phyloP scores from a whole-genome alignment of 192 early-diverging fungal species.

The Polychytrium aggregatum region DNA sequence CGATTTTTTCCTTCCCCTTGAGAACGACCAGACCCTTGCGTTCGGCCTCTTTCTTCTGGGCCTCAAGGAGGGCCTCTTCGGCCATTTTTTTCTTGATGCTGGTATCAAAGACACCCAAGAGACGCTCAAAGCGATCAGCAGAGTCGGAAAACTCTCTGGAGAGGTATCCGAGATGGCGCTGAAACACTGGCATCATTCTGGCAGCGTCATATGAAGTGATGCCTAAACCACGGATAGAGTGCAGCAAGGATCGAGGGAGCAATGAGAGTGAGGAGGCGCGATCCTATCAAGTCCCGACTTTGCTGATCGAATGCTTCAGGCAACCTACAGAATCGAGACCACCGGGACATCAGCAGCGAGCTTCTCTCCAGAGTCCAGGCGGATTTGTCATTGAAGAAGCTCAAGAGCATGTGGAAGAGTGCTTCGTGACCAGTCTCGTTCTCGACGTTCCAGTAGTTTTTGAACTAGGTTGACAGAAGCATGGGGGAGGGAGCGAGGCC shows the following conservation, averaged over 20 bases:
- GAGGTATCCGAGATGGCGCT: constrained; percentile 22
- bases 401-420: constrained; percentile 13
- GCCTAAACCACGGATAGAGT: constrained; percentile 10
- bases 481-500: too few relatives aligned
- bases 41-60: constrained; percentile 9
- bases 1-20: not conserved
- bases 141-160: constrained; percentile 28
- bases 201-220: constrained; percentile 22
- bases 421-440: constrained; percentile 8
- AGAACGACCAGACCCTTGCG: not conserved
- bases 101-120: constrained; percentile 4
- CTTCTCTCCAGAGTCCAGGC: constrained; percentile 22
- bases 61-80: not conserved
- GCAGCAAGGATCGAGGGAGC: not conserved
- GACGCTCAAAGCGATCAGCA: constrained; percentile 26
- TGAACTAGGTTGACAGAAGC: too few relatives aligned
- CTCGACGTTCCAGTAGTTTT: constrained; percentile 27
- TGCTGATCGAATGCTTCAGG: too few relatives aligned
- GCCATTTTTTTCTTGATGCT: constrained; percentile 4
- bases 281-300: too few relatives aligned
- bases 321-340: constrained; percentile 37
- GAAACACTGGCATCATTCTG: constrained; percentile 20
- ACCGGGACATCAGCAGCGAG: constrained; percentile 31
- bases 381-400: constrained; percentile 25
- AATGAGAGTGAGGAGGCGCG: too few relatives aligned